phyloP scores from a whole-genome alignment of 257 asterid genomes.

The Solanum virginianum region DNA sequence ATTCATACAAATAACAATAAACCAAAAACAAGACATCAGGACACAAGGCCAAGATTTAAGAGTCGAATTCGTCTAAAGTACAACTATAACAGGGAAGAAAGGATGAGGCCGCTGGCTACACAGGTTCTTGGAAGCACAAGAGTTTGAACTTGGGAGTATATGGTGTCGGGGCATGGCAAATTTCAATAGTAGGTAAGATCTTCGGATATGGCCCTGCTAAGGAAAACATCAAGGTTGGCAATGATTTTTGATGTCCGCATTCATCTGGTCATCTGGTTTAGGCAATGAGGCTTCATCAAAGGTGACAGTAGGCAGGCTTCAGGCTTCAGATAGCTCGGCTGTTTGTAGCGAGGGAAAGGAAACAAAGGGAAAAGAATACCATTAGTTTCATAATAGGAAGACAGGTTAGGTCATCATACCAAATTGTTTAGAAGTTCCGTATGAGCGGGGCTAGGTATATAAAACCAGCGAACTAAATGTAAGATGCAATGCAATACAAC shows the following conservation, averaged over 20 bases:
- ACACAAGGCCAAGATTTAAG: constrained; percentile 32
- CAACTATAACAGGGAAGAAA: constrained; percentile 22
- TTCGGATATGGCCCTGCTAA: constrained; percentile 70
- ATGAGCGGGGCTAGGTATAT: neutral
- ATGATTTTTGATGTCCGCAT: constrained; percentile 54
- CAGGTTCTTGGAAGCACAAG: constrained; percentile 74
- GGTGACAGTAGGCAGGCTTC: constrained; percentile 49
- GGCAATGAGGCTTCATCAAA: constrained; percentile 85
- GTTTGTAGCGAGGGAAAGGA: constrained; percentile 71
- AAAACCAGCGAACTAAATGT: neutral
- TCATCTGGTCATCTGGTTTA: constrained; percentile 94
- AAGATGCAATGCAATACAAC: constrained; percentile 6
- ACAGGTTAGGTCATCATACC: constrained; percentile 11
- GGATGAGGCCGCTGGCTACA: constrained; percentile 44
- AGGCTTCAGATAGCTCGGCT: constrained; percentile 73
- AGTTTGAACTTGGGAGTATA: constrained; percentile 48
- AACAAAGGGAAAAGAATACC: constrained; percentile 68
- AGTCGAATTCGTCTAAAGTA: constrained; percentile 32
- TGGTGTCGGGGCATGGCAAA: constrained; percentile 57
- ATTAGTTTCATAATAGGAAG: constrained; percentile 50
- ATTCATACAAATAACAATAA: neutral
- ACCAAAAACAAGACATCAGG: neutral
- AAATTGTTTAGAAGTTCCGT: constrained; percentile 3
- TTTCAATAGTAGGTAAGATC: constrained; percentile 50
- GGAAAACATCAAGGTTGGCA: constrained; percentile 80